Conservation (phyloP, 108 stramenopile species). For the Mediolabrus comicus region DNA sequence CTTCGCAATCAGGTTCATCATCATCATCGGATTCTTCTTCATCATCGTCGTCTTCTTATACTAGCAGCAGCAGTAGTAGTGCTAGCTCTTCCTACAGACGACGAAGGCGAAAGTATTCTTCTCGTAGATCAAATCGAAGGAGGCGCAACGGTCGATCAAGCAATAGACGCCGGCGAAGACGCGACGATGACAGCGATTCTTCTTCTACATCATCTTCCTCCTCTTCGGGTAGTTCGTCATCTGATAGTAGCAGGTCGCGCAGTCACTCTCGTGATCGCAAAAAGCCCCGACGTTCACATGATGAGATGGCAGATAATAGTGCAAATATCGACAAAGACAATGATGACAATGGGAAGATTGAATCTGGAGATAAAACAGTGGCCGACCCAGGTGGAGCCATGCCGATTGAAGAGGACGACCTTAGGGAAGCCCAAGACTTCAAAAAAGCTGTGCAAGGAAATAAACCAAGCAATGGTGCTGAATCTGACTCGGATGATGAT, state of each 20-base stretch:
- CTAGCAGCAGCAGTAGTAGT: constrained; percentile 15
- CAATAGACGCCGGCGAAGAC: constrained; percentile 13
- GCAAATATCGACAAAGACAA: neutral
- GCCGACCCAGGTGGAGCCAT: neutral
- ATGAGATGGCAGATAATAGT: neutral
- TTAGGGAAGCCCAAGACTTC: constrained; percentile 69
- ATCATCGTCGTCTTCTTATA: constrained; percentile 15
- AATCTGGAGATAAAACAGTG: neutral
- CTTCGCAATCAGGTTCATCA: constrained; percentile 34
- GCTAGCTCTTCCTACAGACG: constrained; percentile 8
- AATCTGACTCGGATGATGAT: constrained; percentile 61
- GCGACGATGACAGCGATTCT: constrained; percentile 21
- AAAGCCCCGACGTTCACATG: neutral
- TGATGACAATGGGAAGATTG: neutral
- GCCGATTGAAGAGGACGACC: constrained; percentile 45
- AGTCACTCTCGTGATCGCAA: constrained; percentile 7
- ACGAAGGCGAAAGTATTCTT: neutral
- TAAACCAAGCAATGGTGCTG: constrained; percentile 35
- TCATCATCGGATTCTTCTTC: constrained; percentile 31
- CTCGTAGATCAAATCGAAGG: constrained; percentile 6
- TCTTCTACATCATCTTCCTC: constrained; percentile 16
- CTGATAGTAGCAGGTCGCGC: constrained; percentile 14
- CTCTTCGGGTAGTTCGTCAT: constrained; percentile 7
- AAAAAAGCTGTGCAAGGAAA: constrained; percentile 73
- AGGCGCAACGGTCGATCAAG: constrained; percentile 15